Evolutionary conservation across 2,329 filamentous ascomycete species (phyloP), one percentile per base, ranked within the genome.

Genomic region (Epicoccum nigrum): DNA sequence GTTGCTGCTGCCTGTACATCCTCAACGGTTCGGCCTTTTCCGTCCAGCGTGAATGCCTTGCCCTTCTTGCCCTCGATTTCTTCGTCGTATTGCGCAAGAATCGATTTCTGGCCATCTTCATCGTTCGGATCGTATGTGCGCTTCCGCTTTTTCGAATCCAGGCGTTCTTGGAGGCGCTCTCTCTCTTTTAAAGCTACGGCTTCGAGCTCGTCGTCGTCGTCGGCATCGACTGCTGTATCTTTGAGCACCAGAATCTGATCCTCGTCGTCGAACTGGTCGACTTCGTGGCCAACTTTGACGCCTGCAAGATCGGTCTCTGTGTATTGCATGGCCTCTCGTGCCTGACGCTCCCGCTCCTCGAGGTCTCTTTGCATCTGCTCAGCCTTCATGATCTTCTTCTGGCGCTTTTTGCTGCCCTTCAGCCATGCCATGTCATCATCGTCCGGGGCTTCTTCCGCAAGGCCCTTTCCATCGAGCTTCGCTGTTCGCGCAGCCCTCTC

Each of bases 171-270:
- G 17, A 92, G 77, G 68, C 83, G 84, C 70, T 94, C 89, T 51
- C 82, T 81, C 61, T 92, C 90, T 35, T 84, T 83, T 45, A 95
- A 75, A 25, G 86, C 81, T 32, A 89, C 63, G 54, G 92, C 92
- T 71, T 94, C 90, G 12, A 99, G 81, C 74, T 97, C 92, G 70
- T 97, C 94, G 2, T 90, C 93, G 21, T 91, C 92, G 51, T 93
- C 90, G 25, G 89, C 87, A 51, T 80, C 78, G 46, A 99, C 90
- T 1, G 89, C 90, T 1, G 89, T 84, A 74, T 99, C 94, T 69
- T 96, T 97, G n/a, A 99, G 82, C 0, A 93, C 97, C 45, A 99
- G 79, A 25, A 99, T 86, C 69, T 97, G 92, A 52, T 96, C 92
- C 52, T 90, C 80, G 44, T 91, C 90, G 19, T 90, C 86, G 56